Conservation (phyloP, 306 rosid genomes). For the Prunus mira region DNA sequence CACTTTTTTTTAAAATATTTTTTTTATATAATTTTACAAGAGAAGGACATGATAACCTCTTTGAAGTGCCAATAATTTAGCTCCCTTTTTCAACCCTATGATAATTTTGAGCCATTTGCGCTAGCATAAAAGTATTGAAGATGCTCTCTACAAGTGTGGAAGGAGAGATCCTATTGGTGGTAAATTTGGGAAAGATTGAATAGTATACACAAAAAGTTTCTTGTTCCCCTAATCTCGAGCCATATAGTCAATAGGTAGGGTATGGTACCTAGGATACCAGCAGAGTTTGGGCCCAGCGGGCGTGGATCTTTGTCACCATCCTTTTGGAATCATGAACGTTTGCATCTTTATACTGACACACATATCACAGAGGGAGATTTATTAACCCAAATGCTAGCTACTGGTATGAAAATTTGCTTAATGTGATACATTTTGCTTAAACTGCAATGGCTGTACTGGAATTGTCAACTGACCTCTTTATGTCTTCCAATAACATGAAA, state of each 20-base stretch:
- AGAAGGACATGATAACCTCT: no score
- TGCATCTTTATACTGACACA: no score
- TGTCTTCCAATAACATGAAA: conserved; percentile 8
- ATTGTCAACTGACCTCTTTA: conserved; percentile 1
- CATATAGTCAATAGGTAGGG: background rate
- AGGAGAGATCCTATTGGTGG: background rate
- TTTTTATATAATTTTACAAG: no score
- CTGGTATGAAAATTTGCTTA: background rate
- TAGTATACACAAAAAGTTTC: background rate
- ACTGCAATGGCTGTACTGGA: background rate
- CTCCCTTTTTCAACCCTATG: background rate
- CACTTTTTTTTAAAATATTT: no score
- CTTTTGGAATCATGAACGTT: background rate
- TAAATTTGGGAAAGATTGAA: conserved; percentile 1
- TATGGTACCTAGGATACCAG: background rate
- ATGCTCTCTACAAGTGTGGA: no score
- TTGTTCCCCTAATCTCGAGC: background rate
- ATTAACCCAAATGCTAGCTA: background rate
- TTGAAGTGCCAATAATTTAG: no score
- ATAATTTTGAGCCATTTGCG: background rate
- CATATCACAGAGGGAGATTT: background rate
- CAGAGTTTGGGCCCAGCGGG: background rate
- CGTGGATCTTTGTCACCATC: background rate
- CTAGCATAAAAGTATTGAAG: background rate
- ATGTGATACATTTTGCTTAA: background rate